Conservation (phyloP, 1,139 yeast species). For the Suhomyces terraborum region DNA sequence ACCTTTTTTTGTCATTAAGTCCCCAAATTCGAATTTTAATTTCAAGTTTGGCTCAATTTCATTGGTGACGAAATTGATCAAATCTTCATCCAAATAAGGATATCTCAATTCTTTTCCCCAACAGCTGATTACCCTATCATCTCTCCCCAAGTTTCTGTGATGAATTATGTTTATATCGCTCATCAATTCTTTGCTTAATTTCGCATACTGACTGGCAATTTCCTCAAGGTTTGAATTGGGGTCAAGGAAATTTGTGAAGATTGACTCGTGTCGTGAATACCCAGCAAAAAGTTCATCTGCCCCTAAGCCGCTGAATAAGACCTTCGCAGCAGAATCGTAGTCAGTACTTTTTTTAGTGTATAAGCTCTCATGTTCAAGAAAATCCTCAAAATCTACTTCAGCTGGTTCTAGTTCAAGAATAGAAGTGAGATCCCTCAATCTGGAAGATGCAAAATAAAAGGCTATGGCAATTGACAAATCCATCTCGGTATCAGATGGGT, state of each 20-base stretch:
- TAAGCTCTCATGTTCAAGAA: conserved; percentile 17
- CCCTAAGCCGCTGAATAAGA: conserved; percentile 89
- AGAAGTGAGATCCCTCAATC: conserved; percentile 10
- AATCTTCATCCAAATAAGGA: conserved; percentile 73
- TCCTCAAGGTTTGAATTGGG: conserved; percentile 24
- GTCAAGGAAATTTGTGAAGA: conserved; percentile 30
- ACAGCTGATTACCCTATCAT: conserved; percentile 78
- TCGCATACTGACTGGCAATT: conserved; percentile 22
- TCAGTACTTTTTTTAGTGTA: conserved; percentile 13
- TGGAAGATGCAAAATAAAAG: conserved; percentile 71
- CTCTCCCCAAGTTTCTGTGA: conserved; percentile 82
- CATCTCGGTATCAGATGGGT: conserved; percentile 89
- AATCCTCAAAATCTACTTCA: conserved; percentile 25
- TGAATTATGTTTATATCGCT: conserved; percentile 74
- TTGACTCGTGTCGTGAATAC: conserved; percentile 71
- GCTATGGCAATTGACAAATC: conserved; percentile 94
- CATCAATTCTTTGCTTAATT: conserved; percentile 52
- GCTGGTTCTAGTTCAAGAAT: not conserved
- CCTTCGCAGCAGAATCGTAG: conserved; percentile 60
- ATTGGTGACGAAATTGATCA: conserved; percentile 54
- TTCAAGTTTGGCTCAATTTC: conserved; percentile 57
- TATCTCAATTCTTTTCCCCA: conserved; percentile 93
- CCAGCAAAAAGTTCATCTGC: conserved; percentile 97
- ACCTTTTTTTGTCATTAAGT: conserved; percentile 31
- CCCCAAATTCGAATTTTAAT: conserved; percentile 33